phyloP scores from a whole-genome alignment of 75 land plant species.

The Cupressus sempervirens region DNA sequence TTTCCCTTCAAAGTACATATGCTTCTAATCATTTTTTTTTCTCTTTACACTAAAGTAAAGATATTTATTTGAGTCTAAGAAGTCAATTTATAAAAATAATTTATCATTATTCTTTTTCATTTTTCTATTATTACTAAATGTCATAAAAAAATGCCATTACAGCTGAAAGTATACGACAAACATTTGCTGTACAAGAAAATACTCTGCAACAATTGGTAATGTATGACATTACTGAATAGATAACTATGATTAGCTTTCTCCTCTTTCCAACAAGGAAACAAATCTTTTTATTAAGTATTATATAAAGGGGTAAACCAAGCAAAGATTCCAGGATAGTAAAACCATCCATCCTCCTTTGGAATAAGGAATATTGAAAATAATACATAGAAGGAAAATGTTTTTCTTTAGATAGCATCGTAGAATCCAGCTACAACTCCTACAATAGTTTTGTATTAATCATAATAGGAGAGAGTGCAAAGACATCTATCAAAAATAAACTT shows the following conservation, averaged over 20 bases:
- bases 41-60: background rate
- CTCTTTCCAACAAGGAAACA: background rate
- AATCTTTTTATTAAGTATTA: background rate
- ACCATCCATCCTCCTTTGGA: background rate
- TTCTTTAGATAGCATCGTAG: no score
- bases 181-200: slow-evolving; percentile 28
- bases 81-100: background rate
- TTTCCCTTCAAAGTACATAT: slow-evolving; percentile 40
- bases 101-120: no score
- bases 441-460: no score
- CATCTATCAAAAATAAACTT: no score
- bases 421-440: no score
- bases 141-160: background rate
- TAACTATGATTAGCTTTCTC: background rate
- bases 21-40: background rate
- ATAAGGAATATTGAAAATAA: no score
- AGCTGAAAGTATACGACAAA: slow-evolving; percentile 53
- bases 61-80: background rate
- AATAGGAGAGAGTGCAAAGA: no score
- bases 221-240: background rate
- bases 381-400: no score
- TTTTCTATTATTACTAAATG: background rate
- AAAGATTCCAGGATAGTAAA: background rate
- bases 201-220: slow-evolving; percentile 49
- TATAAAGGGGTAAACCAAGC: background rate